Base-by-base conservation (phyloP, 1,284 basidiomycete genomes). In the Leucoagaricus sp. region DNA sequence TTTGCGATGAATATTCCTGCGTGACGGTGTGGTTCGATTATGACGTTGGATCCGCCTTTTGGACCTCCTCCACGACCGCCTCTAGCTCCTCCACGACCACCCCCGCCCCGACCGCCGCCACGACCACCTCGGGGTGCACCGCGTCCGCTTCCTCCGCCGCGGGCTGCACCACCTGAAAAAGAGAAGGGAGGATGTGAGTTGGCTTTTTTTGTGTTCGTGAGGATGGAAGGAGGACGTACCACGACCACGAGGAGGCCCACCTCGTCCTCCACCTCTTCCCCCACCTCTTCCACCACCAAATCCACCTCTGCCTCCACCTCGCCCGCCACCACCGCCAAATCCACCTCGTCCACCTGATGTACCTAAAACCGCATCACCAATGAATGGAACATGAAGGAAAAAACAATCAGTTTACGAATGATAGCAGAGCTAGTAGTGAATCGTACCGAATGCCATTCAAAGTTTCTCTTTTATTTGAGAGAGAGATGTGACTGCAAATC, bases 11-110 rank as follows among this genome's bases (percentile, higher is more conserved):
- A 96, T 63, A 99, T 86, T 61, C 96, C 97, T 17, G 87, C 75
- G 75, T 99, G 96, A 70, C 91, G 85, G 81, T 99, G 96, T 2
- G 96, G 95, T 74, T 99, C 96, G 67, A 99, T 81, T 63, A 97
- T 86, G 57, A 93, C 90, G 60, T 89, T 93, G 45, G 93, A 83
- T 8, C 94, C 93, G 38, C 93, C 94, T 65, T 74, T 84, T 23
- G 85, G 84, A n/a, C 89, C 87, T 4, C 84, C 84, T 5, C 80
- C 69, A 17, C 80, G 84, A 13, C 85, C 82, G 4, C 84, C 75
- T 41, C 82, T 77, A 40, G 81, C 69, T 21, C 76, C 73, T 49
- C 75, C 72, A 59, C 74, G 70, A 38, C 74, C 66, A 17, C 69
- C 76, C 41, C 75, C 75, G 33, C 77, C 72, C 15, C 78, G 75